Evolutionary conservation across 1,284 basidiomycete genomes (phyloP).

Genomic region (Sporisorium exsertum): DNA sequence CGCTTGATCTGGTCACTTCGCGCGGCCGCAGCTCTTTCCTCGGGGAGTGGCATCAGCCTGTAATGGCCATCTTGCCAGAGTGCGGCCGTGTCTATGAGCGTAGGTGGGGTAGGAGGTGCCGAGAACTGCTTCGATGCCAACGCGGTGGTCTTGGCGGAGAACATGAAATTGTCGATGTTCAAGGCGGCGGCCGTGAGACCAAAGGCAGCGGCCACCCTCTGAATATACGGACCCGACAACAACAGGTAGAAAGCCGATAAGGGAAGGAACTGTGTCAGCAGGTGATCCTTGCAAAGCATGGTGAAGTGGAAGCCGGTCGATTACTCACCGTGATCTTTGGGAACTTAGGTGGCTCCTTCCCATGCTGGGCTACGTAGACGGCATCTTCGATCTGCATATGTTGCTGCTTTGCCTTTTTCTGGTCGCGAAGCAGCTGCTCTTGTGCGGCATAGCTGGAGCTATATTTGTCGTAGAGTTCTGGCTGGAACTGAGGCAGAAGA

Average conservation of each 20-base stretch:
- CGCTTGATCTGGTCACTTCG: conserved; percentile 7
- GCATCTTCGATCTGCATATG: conserved; percentile 29
- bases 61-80: conserved; percentile 25
- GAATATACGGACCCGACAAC: neutral
- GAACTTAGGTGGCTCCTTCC: conserved; percentile 31
- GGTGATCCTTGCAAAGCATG: neutral
- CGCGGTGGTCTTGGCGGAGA: conserved; percentile 34
- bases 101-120: conserved; percentile 33
- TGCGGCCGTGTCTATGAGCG: conserved; percentile 30
- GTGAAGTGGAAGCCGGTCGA: neutral
- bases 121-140: conserved; percentile 29
- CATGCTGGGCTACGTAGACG: conserved; percentile 25
- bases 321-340: conserved; percentile 29
- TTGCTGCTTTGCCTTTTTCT: neutral
- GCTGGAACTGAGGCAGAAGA: neutral
- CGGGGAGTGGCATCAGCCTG: conserved; percentile 18
- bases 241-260: neutral
- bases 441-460: neutral
- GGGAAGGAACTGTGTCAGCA: neutral
- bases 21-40: neutral
- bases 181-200: conserved; percentile 19
- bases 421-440: neutral
- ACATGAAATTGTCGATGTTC: conserved; percentile 37
- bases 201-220: conserved; percentile 20
- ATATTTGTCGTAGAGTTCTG: neutral